Base-by-base conservation (phyloP, 805 yeast genomes). In the Alloascoidea africana region DNA sequence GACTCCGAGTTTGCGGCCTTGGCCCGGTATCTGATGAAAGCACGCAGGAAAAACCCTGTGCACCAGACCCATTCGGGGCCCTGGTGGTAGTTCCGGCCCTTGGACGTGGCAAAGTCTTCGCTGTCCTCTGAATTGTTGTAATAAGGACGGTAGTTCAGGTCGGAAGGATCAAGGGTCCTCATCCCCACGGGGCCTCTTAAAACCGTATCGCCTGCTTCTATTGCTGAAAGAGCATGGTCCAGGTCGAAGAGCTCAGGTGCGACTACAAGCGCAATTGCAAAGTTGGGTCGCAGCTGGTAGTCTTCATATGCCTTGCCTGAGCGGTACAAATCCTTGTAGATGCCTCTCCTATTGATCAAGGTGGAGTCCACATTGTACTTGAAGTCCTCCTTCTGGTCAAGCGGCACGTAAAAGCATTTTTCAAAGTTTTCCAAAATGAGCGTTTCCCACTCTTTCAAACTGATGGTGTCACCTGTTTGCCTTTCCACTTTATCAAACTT, bases 1-100 rank as follows among this genome's bases (percentile, higher is more conserved):
- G n/a, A n/a, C 8, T 23, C 30, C n/a, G 30, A 23, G 60, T 3
- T 77, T 72, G 19, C 55, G 46, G 6, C 47, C 44, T 36, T 47
- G 41, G 33, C 44, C 44, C 1, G 41, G 27, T 15, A 42, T 49
- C 49, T 41, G 30, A 71, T 60, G 48, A 65, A 75, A 0, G 97
- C 94, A 44, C 96, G 70, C 46, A 91, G 58, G 52, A 85, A 89
- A 55, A 74, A 86, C 2, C 98, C 98, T 17, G 68, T 66, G 41
- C 76, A 70, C 96, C 96, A 89, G 23, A 83, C 81, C 98, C 98
- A 89, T 54, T 91, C 98, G 2, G 98, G 98, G 2, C 98, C 98
- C 59, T 89, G 97, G 56, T 89, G 98, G 55, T 89, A 89, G 59
- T 91, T 91, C 49, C 97, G 71, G 18, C 98, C 98, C 58, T 86